phyloP scores from a whole-genome alignment of 73 alveolate genomes.

The Paramecium octaurelia region DNA sequence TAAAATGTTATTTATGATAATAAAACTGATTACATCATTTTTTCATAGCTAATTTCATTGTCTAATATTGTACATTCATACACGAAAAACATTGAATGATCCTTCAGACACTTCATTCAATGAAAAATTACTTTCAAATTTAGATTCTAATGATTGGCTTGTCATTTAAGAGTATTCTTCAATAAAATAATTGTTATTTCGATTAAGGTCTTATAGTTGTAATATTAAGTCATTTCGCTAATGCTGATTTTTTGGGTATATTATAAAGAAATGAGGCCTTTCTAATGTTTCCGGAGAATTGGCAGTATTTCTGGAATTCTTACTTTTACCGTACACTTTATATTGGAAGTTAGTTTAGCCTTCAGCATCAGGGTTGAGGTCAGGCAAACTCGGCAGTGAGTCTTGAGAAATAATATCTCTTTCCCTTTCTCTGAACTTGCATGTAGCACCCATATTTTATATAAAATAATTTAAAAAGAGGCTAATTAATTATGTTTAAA shows the following conservation, averaged over 20 bases:
- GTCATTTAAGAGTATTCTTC: not conserved
- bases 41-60: not conserved
- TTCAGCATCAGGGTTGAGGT: not conserved
- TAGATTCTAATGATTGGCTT: not conserved
- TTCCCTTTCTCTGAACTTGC: not conserved
- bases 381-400: not conserved
- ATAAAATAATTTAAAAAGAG: not conserved
- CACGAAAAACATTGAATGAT: not conserved
- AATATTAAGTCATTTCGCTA: not conserved
- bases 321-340: not conserved
- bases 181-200: not conserved
- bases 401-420: not conserved
- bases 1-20: not conserved
- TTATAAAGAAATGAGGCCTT: not conserved
- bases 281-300: not conserved
- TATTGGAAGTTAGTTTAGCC: not conserved
- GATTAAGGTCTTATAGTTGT: not conserved
- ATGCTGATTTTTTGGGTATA: not conserved
- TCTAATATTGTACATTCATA: not conserved
- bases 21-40: not conserved
- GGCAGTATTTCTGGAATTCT: not conserved
- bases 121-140: not conserved
- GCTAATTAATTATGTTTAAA: not conserved
- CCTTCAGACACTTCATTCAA: not conserved
- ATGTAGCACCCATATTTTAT: not conserved